These are phyloP conservation scores for Pseudocercospora ulei DNA, from an alignment of 2,329 filamentous ascomycete genomes.

Conservation along the genomic window DNA sequence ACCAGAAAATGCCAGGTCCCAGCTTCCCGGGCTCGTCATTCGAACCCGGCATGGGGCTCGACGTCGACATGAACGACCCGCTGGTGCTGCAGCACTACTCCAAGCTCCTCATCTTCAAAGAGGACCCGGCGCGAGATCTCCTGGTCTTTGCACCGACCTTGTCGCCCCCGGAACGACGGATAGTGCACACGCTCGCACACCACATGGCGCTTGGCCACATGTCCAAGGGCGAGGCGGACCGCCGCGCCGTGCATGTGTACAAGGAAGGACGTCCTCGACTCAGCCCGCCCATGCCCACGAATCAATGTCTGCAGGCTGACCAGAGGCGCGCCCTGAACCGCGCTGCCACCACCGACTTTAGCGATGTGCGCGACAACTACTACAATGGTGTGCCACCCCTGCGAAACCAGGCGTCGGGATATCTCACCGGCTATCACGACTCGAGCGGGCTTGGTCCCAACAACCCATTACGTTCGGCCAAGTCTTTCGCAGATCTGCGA, in stretches of 20 bases:
- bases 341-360: conserved; percentile 95
- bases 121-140: conserved; percentile 65
- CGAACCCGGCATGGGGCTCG: conserved; percentile 36
- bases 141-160: conserved; percentile 75
- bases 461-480: conserved; percentile 78
- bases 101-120: conserved; percentile 79
- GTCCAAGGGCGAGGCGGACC: conserved; percentile 78
- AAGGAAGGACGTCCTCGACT: conserved; percentile 52
- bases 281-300: conserved; percentile 54
- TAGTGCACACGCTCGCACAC: conserved; percentile 88
- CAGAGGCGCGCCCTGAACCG: conserved; percentile 78
- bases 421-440: conserved; percentile 72
- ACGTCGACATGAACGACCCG: conserved; percentile 86
- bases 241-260: conserved; percentile 83
- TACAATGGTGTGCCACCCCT: conserved; percentile 62
- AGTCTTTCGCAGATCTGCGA: conserved; percentile 90
- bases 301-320: conserved; percentile 61
- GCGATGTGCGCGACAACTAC: conserved; percentile 65
- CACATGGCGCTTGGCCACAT: conserved; percentile 87
- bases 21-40: conserved; percentile 28
- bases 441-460: conserved; percentile 58
- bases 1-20: conserved; percentile 35
- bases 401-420: conserved; percentile 66
- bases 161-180: conserved; percentile 72
- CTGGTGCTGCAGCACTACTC: conserved; percentile 81